These are phyloP conservation scores for Fusarium sp. DNA, from an alignment of 2,329 filamentous ascomycete species.

Conservation along the genomic window DNA sequence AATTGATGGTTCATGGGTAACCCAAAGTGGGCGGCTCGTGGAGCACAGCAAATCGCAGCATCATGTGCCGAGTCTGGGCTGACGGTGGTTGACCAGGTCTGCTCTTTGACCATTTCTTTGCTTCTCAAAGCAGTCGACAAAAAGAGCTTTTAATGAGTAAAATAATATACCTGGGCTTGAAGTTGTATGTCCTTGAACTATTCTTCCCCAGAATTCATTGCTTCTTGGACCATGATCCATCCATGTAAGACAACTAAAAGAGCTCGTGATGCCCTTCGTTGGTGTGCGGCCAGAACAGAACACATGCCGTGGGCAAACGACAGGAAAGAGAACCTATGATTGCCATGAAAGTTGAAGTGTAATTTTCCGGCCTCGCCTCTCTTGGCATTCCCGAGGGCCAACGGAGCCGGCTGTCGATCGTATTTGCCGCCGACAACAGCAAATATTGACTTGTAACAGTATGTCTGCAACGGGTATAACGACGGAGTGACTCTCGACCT, in stretches of 20 bases:
- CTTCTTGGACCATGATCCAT: not conserved
- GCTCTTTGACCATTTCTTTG: slow-evolving; percentile 5
- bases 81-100: slow-evolving; percentile 1
- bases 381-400: slow-evolving; percentile 42
- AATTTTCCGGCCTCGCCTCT: slow-evolving; percentile 7
- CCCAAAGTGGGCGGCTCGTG: slow-evolving; percentile 13
- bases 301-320: slow-evolving; percentile 19
- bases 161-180: not conserved
- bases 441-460: not conserved
- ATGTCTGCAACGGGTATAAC: slow-evolving; percentile 7
- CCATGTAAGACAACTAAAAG: not conserved
- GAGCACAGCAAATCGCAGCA: slow-evolving; percentile 12
- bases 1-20: slow-evolving; percentile 10
- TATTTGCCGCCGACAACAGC: not conserved
- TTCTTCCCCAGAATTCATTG: not conserved
- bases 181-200: not conserved
- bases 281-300: slow-evolving; percentile 5
- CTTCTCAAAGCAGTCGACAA: not conserved
- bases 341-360: not conserved
- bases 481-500: not conserved
- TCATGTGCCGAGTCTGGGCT: slow-evolving; percentile 32
- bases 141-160: not conserved
- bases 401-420: slow-evolving; percentile 34
- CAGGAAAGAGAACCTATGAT: not conserved
- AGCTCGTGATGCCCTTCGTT: slow-evolving; percentile 1